Conservation (phyloP, 2,329 filamentous ascomycete genomes). For the Pseudogymnoascus sp. region DNA sequence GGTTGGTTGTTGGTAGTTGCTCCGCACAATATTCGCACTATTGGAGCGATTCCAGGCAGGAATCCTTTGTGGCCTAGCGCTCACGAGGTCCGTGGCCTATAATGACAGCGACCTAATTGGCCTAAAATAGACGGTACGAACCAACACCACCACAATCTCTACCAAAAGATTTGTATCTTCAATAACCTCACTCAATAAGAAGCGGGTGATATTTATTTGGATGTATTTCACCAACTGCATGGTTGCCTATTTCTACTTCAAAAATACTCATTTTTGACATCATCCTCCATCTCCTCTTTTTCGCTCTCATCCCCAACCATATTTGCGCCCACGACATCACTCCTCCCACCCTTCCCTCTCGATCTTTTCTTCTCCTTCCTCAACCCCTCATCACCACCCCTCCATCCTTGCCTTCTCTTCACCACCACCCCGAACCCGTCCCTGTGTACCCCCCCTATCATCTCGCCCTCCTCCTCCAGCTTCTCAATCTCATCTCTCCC, state of each 20-base stretch:
- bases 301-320: background rate
- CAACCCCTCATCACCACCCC: slow-evolving; percentile 29
- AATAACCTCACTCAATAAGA: background rate
- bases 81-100: background rate
- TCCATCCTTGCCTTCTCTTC: slow-evolving; percentile 40
- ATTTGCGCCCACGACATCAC: background rate
- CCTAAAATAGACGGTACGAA: background rate
- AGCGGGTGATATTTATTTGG: background rate
- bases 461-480: slow-evolving; percentile 43
- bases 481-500: slow-evolving; percentile 18
- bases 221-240: background rate
- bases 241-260: background rate
- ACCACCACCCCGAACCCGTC: slow-evolving; percentile 59
- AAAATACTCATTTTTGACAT: background rate
- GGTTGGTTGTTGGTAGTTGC: background rate
- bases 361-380: background rate
- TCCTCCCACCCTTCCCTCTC: background rate
- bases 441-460: slow-evolving; percentile 55
- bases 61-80: slow-evolving; percentile 2
- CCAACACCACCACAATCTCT: background rate
- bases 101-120: background rate
- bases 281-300: background rate
- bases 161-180: background rate
- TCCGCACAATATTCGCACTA: slow-evolving; percentile 2
- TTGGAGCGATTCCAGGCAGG: background rate